These are phyloP conservation scores for Penicillium lividum DNA, from an alignment of 495 filamentous ascomycete species.

Conservation along the genomic window DNA sequence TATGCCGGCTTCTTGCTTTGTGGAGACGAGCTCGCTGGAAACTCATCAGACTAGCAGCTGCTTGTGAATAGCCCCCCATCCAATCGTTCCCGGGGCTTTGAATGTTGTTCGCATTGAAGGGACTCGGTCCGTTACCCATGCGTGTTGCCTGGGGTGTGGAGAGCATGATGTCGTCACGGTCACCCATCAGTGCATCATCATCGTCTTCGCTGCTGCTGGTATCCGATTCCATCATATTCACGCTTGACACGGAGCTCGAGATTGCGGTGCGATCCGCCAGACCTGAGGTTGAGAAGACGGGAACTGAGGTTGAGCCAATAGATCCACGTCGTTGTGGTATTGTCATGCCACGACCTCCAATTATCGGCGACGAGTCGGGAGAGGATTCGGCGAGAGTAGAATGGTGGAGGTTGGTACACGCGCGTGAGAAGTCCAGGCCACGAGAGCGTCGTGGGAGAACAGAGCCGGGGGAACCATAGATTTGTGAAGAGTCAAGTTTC, in stretches of 20 bases:
- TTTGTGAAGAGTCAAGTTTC: constrained; percentile 77
- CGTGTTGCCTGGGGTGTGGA: constrained; percentile 53
- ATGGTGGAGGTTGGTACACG: constrained; percentile 93
- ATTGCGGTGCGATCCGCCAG: constrained; percentile 67
- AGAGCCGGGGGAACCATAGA: constrained; percentile 80
- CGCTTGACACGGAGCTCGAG: constrained; percentile 83
- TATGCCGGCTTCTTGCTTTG: constrained; percentile 59
- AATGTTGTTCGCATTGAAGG: constrained; percentile 44
- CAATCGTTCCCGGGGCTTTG: constrained; percentile 56
- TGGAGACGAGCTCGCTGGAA: constrained; percentile 68
- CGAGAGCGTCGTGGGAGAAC: constrained; percentile 83
- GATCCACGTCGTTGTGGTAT: constrained; percentile 66
- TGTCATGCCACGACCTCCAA: constrained; percentile 73
- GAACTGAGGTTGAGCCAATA: constrained; percentile 40
- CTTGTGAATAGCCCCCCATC: constrained; percentile 65
- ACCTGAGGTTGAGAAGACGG: constrained; percentile 42
- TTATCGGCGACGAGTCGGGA: constrained; percentile 93
- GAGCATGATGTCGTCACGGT: constrained; percentile 77
- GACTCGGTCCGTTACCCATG: constrained; percentile 42
- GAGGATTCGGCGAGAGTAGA: constrained; percentile 88
- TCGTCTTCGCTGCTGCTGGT: constrained; percentile 74
- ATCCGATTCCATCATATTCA: constrained; percentile 77
- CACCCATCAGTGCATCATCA: constrained; percentile 76
- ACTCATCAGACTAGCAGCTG: constrained; percentile 68
- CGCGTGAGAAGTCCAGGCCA: constrained; percentile 88